Conservation (phyloP, 2,329 filamentous ascomycete genomes). For the Fusarium phyllophilum region DNA sequence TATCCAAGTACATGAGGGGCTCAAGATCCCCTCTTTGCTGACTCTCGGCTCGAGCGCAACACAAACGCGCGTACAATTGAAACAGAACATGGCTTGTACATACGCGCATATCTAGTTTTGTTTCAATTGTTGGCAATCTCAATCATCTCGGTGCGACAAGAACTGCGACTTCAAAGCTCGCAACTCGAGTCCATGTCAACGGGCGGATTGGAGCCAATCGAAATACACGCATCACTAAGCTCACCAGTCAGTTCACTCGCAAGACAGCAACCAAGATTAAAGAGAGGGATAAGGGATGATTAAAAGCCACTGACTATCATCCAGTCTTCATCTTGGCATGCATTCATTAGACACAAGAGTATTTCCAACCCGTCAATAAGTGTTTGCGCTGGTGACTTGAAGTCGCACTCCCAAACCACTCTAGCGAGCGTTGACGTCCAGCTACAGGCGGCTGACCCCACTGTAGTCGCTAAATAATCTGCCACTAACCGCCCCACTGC, state of each 20-base stretch:
- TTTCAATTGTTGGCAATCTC: not conserved
- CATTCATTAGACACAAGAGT: rapidly evolving
- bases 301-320: rapidly evolving
- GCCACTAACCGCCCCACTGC: not conserved
- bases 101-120: not conserved
- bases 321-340: rapidly evolving
- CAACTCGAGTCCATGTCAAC: not conserved
- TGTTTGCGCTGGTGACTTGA: not conserved
- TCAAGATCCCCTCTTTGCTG: not conserved
- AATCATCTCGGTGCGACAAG: not conserved
- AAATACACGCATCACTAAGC: not conserved
- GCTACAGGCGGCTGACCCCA: not conserved
- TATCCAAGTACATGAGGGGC: not conserved
- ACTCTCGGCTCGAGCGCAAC: not conserved
- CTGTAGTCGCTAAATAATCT: not conserved
- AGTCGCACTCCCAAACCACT: not conserved
- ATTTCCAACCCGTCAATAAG: rapidly evolving
- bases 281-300: rapidly evolving
- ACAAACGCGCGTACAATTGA: not conserved
- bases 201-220: not conserved
- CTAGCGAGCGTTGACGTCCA: not conserved
- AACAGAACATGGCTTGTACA: too few relatives aligned
- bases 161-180: not conserved
- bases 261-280: too few relatives aligned
- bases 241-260: not conserved